Base-by-base conservation (phyloP, 225 moss, liverwort and hornwort genomes). In the Antitrichia curtipendula region DNA sequence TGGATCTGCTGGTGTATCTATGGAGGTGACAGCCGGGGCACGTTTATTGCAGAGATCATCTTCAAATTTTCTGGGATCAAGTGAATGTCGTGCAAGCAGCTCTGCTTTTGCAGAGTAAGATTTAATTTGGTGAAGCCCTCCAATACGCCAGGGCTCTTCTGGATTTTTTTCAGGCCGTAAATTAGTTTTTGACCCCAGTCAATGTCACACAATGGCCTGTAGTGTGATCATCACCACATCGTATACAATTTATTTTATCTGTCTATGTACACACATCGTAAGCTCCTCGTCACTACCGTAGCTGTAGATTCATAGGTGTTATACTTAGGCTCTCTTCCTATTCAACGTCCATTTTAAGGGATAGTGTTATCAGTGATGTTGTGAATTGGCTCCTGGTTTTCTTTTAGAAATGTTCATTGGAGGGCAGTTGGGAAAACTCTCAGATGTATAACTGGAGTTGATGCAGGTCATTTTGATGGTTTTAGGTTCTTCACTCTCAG, bases 81-180 rank as follows among this genome's bases (percentile, higher is more conserved):
- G 65, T 85, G 73, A 78, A 82, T 49, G 85, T 80, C 40, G 71
- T 81, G 86, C 76, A 59, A 86, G 80, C 76, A 80, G 65, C 24
- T 71, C 71, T 85, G 87, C 80, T 57, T 79, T 80, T 58, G 88
- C 82, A 83, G 88, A 75, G 76, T 76, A 58, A 88, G 83, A 88
- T 90, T 86, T 45, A 87, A 84, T 84, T 90, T 78, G 90, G 85
- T 87, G 87, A 87, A 87, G 87, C 80, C 78, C 72, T 87, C 66
- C 82, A 75, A 80, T 80, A 52, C 43, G 88, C 84, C 81, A 81
- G 82, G 90, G 86, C 88, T 73, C 59, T 81, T 84, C 66, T 85
- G 72, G 82, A 88, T 78, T 82, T 89, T 88, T 89, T 90, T 40
- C 85, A 89, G 90, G 82, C 78, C 73, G 53, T 80, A 38, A 72